Base-by-base conservation (phyloP, 2,329 filamentous ascomycete species). In the Exophiala xenobiotica region DNA sequence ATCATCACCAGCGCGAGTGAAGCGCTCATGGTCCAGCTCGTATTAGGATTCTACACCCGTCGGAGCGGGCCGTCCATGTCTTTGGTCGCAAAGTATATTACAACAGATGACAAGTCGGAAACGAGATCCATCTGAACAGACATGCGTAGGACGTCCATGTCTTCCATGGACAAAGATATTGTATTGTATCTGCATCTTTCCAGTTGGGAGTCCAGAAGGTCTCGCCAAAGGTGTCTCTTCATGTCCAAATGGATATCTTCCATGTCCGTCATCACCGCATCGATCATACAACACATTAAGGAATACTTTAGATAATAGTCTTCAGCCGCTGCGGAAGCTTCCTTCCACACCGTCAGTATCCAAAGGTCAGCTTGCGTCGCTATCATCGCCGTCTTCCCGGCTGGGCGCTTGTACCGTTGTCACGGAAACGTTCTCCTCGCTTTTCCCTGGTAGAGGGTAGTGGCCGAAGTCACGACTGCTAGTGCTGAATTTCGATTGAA, bases 401-500 rank as follows among this genome's bases (percentile, higher is more conserved):
- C 12, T 14, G 6, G 18, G 22, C 18, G 38, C 9, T 20, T 45
- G 31, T 6, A 18, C 19, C 20, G 35, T 4, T 5, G 26, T 29
- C 19, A 29, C 38, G n/a, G 46, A 38, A 41, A 38, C 19, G 31
- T 12, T 35, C 23, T 58, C 55, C 3, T 58, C 55, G 19, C 29
- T 23, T 26, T 53, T 58, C 11, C 42, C 39, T 26, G 52, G 44
- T 12, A 55, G 29, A 11, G 55, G 55, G 44, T 55, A 52, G 1
- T 56, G 59, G 45, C 59, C 59, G 26, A 78, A 67, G 53, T 79
- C 76, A 57, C 73, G 74, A 53, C 73, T 74, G 61, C 74, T 77
- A 1, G 75, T 78, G 18, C 74, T 77, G 59, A 78, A 78, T 18
- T 70, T 77, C 23, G 74, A 75, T 55, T 77, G 73, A 42, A 78